phyloP scores from a whole-genome alignment of 306 rosid species.

The Senna siamea region DNA sequence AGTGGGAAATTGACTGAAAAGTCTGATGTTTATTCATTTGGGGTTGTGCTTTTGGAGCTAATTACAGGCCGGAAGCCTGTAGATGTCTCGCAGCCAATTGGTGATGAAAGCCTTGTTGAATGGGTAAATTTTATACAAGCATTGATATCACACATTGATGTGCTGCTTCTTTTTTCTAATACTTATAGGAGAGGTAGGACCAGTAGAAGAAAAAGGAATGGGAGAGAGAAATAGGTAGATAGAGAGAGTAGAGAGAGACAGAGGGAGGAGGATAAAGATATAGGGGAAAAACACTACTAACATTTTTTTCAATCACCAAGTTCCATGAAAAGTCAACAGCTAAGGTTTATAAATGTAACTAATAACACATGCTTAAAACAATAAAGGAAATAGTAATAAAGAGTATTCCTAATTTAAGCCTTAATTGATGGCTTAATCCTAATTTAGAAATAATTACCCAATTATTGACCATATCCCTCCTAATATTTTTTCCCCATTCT shows the following conservation, averaged over 20 bases:
- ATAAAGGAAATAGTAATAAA: not conserved
- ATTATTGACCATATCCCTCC: not conserved
- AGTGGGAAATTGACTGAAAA: constrained; percentile 98
- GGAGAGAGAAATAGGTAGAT: not conserved
- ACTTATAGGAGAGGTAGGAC: not conserved
- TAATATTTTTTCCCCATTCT: not conserved
- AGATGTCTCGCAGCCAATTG: constrained; percentile 91
- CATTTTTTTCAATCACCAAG: not conserved
- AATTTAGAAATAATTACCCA: not conserved
- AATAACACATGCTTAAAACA: not conserved
- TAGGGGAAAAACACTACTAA: not conserved
- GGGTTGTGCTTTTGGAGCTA: constrained; percentile 95
- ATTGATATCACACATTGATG: not conserved
- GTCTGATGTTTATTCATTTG: constrained; percentile 96
- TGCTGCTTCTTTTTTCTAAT: not conserved
- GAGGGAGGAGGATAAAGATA: not conserved
- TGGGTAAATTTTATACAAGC: constrained; percentile 67
- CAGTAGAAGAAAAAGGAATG: not conserved
- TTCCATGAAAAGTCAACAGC: not conserved
- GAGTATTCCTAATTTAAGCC: not conserved
- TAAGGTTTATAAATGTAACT: not conserved
- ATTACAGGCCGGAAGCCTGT: constrained; percentile 96
- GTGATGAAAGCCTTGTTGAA: constrained; percentile 98
- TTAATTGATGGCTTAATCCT: not conserved
- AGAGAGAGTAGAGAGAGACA: not conserved